phyloP scores from a whole-genome alignment of 345 rosid genomes.

The Lepidium didymum region DNA sequence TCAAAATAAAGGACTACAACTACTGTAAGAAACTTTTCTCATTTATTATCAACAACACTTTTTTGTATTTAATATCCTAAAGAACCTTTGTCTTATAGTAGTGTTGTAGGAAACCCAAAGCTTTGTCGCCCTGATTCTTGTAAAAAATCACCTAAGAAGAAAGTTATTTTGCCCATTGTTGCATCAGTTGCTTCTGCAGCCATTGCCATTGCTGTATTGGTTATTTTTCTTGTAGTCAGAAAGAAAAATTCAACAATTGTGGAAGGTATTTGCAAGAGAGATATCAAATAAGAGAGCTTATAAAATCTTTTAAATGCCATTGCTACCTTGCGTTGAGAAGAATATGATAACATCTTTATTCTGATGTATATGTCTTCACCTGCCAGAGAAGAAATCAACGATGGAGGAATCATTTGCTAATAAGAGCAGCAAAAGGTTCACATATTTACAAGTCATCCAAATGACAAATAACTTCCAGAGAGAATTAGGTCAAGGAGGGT shows the following conservation, averaged over 20 bases:
- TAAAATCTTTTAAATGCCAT: not conserved
- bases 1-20: not conserved
- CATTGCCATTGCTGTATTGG: not conserved
- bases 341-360: not conserved
- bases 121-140: conserved; percentile 1
- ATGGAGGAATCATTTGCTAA: not conserved
- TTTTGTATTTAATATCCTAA: too few relatives aligned
- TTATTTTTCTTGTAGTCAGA: conserved; percentile 4
- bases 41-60: too few relatives aligned
- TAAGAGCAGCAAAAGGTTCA: conserved; percentile 12
- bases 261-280: not conserved
- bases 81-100: too few relatives aligned
- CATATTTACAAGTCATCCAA: conserved; percentile 14
- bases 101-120: conserved; percentile 7
- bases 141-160: not conserved
- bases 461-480: conserved; percentile 34
- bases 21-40: not conserved
- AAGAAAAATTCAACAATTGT: not conserved
- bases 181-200: not conserved
- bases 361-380: not conserved
- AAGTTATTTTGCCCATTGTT: not conserved
- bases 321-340: not conserved
- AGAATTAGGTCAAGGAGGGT: conserved; percentile 41
- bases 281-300: not conserved
- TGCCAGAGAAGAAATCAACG: not conserved